Base-by-base conservation (phyloP, 2,329 filamentous ascomycete species). In the Venturia oleaginea region DNA sequence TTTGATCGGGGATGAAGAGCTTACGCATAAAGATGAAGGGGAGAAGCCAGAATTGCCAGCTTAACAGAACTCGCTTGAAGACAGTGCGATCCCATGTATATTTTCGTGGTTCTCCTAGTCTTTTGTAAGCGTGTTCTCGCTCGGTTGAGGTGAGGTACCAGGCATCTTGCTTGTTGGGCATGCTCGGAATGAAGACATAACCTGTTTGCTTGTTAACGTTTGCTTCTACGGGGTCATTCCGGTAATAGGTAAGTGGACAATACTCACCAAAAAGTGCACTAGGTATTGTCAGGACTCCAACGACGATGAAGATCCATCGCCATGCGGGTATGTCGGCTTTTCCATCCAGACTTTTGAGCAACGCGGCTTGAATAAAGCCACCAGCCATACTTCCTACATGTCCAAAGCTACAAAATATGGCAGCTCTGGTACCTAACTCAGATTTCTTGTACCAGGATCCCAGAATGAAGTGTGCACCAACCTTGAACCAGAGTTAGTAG, bases 21-120 rank as follows among this genome's bases (percentile, higher is more conserved):
- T 62, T 32, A 62, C 61, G 71, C 78, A 80, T 79, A 68, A 80
- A 79, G 6, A 79, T 75, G 1, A 75, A 72, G 0, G 78, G 78
- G 0, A 80, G 70, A 1, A 79, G 70, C 68, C 76, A 80, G 65
- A 79, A 79, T 59, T 80, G 78, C 78, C 78, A 80, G 67, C 76
- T 78, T 6, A 77, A 68, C 1, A 76, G 65, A 4, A 76, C 73
- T 7, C 74, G 71, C 40, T 68, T 70, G 64, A 75, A 70, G 0
- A 76, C 74, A 0, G 71, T 72, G 61, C 66, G 61, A 59, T 69
- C 66, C 68, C 68, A 69, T 3, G 65, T 51, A 15, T 63, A 66
- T 17, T 67, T 67, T 22, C 70, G 71, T 0, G 70, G 66, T n/a
- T 69, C 67, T 3, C 76, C 77, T 1, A 78, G 71, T 34, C 77